These are phyloP conservation scores for Cutaneotrichosporon arboriforme DNA, from an alignment of 1,284 basidiomycete genomes.

Conservation along the genomic window DNA sequence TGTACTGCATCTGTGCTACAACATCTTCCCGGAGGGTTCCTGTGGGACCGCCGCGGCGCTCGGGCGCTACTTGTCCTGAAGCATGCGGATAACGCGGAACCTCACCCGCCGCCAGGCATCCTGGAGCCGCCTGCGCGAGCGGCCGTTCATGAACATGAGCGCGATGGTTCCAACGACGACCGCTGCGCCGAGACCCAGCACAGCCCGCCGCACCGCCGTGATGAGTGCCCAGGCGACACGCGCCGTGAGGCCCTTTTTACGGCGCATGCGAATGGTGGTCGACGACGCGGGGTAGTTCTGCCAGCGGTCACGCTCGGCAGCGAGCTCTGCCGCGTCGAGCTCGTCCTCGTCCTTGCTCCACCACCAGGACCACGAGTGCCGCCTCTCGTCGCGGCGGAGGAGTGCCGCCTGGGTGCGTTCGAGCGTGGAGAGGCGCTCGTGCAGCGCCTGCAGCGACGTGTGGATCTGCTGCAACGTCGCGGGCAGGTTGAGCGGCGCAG, in stretches of 20 bases:
- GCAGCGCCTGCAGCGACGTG: constrained; percentile 78
- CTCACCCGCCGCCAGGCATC: constrained; percentile 4
- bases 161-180: constrained; percentile 26
- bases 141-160: constrained; percentile 30
- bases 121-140: constrained; percentile 19
- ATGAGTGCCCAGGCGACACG: constrained; percentile 34
- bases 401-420: constrained; percentile 52
- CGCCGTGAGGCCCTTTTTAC: constrained; percentile 23
- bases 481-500: constrained; percentile 27
- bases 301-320: constrained; percentile 19
- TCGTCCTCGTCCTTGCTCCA: constrained; percentile 35
- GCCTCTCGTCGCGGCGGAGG: constrained; percentile 28
- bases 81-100: constrained; percentile 7
- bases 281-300: constrained; percentile 7
- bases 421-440: constrained; percentile 74
- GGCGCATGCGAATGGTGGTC: constrained; percentile 18
- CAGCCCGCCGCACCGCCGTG: constrained; percentile 28
- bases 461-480: constrained; percentile 53
- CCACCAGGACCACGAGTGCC: constrained; percentile 33
- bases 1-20: background rate
- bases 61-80: too few relatives aligned
- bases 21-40: too few relatives aligned
- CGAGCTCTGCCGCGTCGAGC: constrained; percentile 34
- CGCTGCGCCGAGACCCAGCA: constrained; percentile 32
- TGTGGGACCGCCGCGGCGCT: too few relatives aligned